Percentiles rank a stretch among this genome's conserved stretches.
These are phyloP conservation scores for Rubroshorea leprosula DNA, from an alignment of 345 rosid species.

Conservation along the genomic window DNA sequence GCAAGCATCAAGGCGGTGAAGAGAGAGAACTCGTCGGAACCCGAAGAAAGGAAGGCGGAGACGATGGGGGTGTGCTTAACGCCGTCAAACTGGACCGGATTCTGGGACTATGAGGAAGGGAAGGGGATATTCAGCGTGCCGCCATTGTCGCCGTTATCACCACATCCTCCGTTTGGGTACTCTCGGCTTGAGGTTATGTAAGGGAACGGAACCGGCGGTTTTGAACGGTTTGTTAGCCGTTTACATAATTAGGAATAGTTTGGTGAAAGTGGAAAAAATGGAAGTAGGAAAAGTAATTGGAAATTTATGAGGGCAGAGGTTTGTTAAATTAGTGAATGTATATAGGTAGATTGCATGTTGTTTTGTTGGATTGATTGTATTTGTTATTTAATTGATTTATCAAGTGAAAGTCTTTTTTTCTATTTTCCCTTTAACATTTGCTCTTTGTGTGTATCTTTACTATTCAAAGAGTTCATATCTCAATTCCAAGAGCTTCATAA, in stretches of 20 bases:
- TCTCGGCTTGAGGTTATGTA: conserved; percentile 37
- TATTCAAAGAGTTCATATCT: no score
- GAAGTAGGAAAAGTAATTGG: neutral
- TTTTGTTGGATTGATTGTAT: conserved; percentile 16
- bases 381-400: conserved; percentile 29
- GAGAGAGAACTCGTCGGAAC: conserved; percentile 15
- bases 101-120: conserved; percentile 63
- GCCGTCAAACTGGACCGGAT: conserved; percentile 86
- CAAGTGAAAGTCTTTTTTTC: conserved; percentile 3
- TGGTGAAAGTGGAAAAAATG: neutral
- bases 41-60: neutral
- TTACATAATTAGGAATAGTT: neutral
- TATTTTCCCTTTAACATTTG: neutral
- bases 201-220: neutral
- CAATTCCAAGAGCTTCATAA: no score
- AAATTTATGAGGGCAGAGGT: no score
- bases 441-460: neutral
- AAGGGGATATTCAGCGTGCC: conserved; percentile 69
- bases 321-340: neutral
- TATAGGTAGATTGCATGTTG: neutral
- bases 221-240: neutral
- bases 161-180: conserved; percentile 38
- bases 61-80: conserved; percentile 38
- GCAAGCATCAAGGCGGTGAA: conserved; percentile 18
- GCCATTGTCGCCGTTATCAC: conserved; percentile 80